phyloP scores from a whole-genome alignment of 192 early-diverging fungal species.

The Backusella sp. region DNA sequence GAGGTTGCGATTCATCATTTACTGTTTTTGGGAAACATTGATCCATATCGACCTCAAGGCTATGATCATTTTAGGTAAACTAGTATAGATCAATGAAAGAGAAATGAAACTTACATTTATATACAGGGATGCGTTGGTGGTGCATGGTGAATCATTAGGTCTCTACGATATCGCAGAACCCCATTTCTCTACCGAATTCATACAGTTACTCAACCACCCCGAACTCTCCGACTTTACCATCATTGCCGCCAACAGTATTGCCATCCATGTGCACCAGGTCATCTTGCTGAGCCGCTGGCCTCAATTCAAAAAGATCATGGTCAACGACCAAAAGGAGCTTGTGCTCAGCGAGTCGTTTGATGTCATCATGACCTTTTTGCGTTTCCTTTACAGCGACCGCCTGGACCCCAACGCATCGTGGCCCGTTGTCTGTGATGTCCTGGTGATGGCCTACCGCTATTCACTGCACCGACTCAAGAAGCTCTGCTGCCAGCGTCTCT shows the following conservation, averaged over 20 bases:
- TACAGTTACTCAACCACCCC: slow-evolving; percentile 44
- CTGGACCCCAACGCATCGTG: slow-evolving; percentile 40
- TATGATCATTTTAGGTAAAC: slow-evolving; percentile 53
- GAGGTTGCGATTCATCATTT: slow-evolving; percentile 36
- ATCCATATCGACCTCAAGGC: slow-evolving; percentile 49
- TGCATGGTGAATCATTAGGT: slow-evolving; percentile 55
- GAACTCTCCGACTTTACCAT: slow-evolving; percentile 61
- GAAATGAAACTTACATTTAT: neutral
- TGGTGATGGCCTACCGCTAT: slow-evolving; percentile 61
- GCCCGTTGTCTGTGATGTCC: slow-evolving; percentile 46
- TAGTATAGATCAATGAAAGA: too few species aligned
- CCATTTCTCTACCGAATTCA: slow-evolving; percentile 40
- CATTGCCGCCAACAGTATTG: slow-evolving; percentile 31
- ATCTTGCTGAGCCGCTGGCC: slow-evolving; percentile 60
- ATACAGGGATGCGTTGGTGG: slow-evolving; percentile 44
- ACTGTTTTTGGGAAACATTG: slow-evolving; percentile 53
- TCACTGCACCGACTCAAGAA: slow-evolving; percentile 55
- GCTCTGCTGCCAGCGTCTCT: slow-evolving; percentile 49
- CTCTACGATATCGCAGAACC: slow-evolving; percentile 50
- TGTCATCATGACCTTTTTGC: slow-evolving; percentile 50
- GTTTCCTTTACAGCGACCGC: slow-evolving; percentile 59
- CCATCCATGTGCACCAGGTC: slow-evolving; percentile 56
- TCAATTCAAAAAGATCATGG: slow-evolving; percentile 50
- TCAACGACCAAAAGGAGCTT: slow-evolving; percentile 52
- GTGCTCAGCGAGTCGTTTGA: slow-evolving; percentile 45